Evolutionary conservation across 2,329 filamentous ascomycete genomes (phyloP).

Genomic region (Colletotrichum sp.): DNA sequence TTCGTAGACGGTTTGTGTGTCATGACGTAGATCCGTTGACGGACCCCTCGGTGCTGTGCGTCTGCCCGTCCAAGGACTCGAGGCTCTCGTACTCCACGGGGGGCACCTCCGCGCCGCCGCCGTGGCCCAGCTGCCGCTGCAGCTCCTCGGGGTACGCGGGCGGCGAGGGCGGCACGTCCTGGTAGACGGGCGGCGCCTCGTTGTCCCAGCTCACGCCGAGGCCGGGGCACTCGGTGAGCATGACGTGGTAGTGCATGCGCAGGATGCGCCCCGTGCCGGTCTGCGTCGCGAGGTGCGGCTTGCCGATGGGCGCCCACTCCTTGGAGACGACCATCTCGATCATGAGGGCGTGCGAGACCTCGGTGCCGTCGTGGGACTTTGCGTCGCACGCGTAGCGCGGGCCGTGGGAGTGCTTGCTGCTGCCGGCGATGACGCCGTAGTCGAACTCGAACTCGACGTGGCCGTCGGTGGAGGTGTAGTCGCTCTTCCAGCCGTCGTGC

Average conservation of each 20-base stretch:
- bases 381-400: conserved; percentile 77
- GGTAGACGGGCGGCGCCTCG: conserved; percentile 91
- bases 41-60: conserved; percentile 16
- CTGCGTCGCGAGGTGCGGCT: conserved; percentile 73
- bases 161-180: conserved; percentile 88
- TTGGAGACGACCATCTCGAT: conserved; percentile 94
- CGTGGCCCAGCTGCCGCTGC: neutral
- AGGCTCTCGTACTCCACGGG: conserved; percentile 45
- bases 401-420: conserved; percentile 49
- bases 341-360: conserved; percentile 83
- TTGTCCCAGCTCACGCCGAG: conserved; percentile 97
- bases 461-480: conserved; percentile 56
- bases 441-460: conserved; percentile 82
- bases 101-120: conserved; percentile 24
- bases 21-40: neutral
- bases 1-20: neutral
- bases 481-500: conserved; percentile 88
- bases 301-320: conserved; percentile 79
- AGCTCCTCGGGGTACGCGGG: conserved; percentile 64
- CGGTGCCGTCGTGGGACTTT: conserved; percentile 74
- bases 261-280: conserved; percentile 91
- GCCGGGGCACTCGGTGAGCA: conserved; percentile 82
- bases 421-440: conserved; percentile 55
- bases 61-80: conserved; percentile 34
- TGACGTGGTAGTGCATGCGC: conserved; percentile 86